These are phyloP conservation scores for Rubroboletus pulcherrimus DNA, from an alignment of 768 basidiomycete species.

Conservation along the genomic window DNA sequence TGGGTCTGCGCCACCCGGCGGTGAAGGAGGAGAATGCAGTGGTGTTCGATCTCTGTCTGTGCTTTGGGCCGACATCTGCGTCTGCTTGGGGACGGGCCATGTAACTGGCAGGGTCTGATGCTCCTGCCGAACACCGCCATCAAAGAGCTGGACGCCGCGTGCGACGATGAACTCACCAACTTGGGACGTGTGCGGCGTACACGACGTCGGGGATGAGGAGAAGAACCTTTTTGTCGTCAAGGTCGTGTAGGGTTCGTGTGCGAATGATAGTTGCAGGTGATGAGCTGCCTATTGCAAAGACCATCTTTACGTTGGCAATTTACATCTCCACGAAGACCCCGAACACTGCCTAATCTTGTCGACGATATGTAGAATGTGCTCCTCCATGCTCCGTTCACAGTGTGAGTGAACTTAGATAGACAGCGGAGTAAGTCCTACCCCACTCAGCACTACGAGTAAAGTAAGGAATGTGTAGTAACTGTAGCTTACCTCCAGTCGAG, in stretches of 20 bases:
- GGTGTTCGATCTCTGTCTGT: constrained; percentile 42
- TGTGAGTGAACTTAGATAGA: too few relatives aligned
- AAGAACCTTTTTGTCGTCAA: constrained; percentile 5
- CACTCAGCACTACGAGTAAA: too few relatives aligned
- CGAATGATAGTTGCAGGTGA: neutral
- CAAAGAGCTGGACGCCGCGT: neutral
- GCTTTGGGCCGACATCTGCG: constrained; percentile 28
- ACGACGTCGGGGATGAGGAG: constrained; percentile 8
- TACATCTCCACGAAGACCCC: constrained; percentile 19
- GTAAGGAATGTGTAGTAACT: neutral
- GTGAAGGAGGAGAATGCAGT: constrained; percentile 38
- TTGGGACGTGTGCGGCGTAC: constrained; percentile 1
- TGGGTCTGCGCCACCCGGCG: constrained; percentile 37
- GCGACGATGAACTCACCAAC: constrained; percentile 13
- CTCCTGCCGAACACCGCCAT: constrained; percentile 8
- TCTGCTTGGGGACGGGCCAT: constrained; percentile 33
- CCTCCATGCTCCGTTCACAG: neutral
- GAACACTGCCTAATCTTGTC: constrained; percentile 16
- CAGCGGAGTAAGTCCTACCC: too few relatives aligned
- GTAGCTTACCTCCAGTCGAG: too few relatives aligned
- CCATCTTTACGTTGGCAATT: constrained; percentile 18
- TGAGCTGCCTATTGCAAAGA: constrained; percentile 7
- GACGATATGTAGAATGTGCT: neutral
- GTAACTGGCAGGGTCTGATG: constrained; percentile 13
- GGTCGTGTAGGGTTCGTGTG: constrained; percentile 18